Evolutionary conservation across 495 filamentous ascomycete species (phyloP).

Genomic region (Tirmania nivea): DNA sequence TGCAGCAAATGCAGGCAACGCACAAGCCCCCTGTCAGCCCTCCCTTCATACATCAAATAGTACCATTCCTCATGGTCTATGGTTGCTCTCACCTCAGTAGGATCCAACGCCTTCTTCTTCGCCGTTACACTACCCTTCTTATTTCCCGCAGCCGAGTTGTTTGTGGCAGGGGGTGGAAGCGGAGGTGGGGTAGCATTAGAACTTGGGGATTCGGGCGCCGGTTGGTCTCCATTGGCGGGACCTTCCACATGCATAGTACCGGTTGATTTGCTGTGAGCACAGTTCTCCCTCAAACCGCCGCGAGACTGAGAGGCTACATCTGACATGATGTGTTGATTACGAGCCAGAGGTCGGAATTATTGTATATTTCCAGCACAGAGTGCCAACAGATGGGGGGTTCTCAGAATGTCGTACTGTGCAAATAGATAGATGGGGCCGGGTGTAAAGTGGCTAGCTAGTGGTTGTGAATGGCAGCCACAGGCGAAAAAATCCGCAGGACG

Average conservation of each 20-base stretch:
- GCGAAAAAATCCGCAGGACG: no score
- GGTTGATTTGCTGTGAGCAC: not conserved
- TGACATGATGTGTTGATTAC: conserved; percentile 6
- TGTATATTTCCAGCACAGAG: not conserved
- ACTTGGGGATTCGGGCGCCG: conserved; percentile 15
- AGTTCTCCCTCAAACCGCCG: not conserved
- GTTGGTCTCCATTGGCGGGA: conserved; percentile 13
- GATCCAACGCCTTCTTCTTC: conserved; percentile 21
- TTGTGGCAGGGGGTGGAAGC: conserved; percentile 24
- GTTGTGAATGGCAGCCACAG: no score
- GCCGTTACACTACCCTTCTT: conserved; percentile 1
- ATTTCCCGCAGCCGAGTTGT: conserved; percentile 11
- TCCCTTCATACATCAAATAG: not conserved
- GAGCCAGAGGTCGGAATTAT: not conserved
- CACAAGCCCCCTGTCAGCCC: conserved; percentile 6
- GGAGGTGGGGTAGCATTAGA: conserved; percentile 20
- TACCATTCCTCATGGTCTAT: not conserved
- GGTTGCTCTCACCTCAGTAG: conserved; percentile 17
- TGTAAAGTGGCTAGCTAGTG: not conserved
- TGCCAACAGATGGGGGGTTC: no score
- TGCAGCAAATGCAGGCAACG: not conserved
- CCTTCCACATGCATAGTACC: not conserved
- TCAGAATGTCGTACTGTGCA: not conserved
- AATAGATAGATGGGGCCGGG: not conserved
- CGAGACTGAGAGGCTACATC: conserved; percentile 9